These are phyloP conservation scores for Lolium rigidum DNA, from an alignment of 176 grass and related monocot species.

Conservation along the genomic window DNA sequence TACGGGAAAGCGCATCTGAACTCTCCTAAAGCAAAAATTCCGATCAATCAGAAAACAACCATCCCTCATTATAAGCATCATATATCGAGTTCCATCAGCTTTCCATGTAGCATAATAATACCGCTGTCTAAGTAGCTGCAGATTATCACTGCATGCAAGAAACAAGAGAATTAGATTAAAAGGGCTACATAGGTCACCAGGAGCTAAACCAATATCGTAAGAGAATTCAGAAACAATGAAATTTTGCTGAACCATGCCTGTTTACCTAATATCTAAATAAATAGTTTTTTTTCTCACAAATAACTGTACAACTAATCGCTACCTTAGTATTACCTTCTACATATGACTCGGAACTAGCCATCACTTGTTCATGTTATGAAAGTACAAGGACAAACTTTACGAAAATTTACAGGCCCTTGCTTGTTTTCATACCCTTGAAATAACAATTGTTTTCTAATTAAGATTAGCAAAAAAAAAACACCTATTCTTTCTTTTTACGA, in stretches of 20 bases:
- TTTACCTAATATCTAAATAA: background rate
- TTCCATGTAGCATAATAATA: conserved; percentile 99
- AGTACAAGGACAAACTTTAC: conserved; percentile 21
- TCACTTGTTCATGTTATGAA: background rate
- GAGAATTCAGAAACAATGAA: conserved; percentile 9
- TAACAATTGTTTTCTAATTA: background rate
- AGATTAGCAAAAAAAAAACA: conserved; percentile 15
- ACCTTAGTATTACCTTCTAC: conserved; percentile 8
- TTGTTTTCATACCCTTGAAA: conserved; percentile 25
- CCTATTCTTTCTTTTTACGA: background rate
- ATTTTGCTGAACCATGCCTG: conserved; percentile 9
- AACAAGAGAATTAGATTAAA: conserved; percentile 30
- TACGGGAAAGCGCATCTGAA: conserved; percentile 97
- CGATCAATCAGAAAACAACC: conserved; percentile 94
- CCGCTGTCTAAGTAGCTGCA: conserved; percentile 95
- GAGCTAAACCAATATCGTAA: conserved; percentile 18
- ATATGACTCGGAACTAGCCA: background rate
- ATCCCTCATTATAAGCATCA: conserved; percentile 94
- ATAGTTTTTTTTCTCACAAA: background rate
- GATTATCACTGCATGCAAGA: conserved; percentile 74
- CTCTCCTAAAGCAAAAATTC: conserved; percentile 91
- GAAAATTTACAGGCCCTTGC: conserved; percentile 1
- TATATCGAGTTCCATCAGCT: conserved; percentile 99
- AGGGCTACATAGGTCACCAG: background rate
- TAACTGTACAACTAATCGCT: background rate